These are phyloP conservation scores for Sporothrix pallida DNA, from an alignment of 2,329 filamentous ascomycete species.

Conservation along the genomic window DNA sequence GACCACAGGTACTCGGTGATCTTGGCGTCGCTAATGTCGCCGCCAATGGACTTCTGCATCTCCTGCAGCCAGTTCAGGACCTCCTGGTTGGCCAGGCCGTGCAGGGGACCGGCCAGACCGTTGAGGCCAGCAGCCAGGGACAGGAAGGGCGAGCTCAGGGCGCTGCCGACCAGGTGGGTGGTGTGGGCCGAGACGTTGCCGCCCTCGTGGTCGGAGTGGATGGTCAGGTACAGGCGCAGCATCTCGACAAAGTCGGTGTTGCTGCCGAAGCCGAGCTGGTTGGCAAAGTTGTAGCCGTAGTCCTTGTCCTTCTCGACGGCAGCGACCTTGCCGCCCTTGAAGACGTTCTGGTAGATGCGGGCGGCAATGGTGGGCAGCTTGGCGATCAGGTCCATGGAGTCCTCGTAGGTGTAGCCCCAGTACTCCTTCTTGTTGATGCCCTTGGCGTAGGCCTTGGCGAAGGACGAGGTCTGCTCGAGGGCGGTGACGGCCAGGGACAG, in stretches of 20 bases:
- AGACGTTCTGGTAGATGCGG: conserved; percentile 99
- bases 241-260: conserved; percentile 98
- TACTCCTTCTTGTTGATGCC: conserved; percentile 99
- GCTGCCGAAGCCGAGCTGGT: conserved; percentile 95
- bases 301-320: conserved; percentile 98
- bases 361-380: conserved; percentile 98
- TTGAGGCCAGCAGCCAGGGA: conserved; percentile 96
- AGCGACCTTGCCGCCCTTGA: conserved; percentile 99
- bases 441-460: conserved; percentile 98
- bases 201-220: conserved; percentile 99
- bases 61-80: conserved; percentile 98
- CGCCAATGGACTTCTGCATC: conserved; percentile 95
- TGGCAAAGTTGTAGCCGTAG: conserved; percentile 98
- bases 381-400: conserved; percentile 99
- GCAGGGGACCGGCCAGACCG: conserved; percentile 95
- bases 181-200: conserved; percentile 99
- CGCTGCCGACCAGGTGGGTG: conserved; percentile 95
- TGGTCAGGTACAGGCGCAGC: conserved; percentile 98
- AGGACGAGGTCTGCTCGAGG: conserved; percentile 96
- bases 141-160: conserved; percentile 96
- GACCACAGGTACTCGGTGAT: conserved; percentile 99
- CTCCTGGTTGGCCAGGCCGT: conserved; percentile 99
- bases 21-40: conserved; percentile 92
- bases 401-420: conserved; percentile 99
- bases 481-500: conserved; percentile 97